Percentiles rank a stretch among this genome's conserved stretches.
phyloP scores from a whole-genome alignment of 331 rosid genomes.

The Quercus lobata region DNA sequence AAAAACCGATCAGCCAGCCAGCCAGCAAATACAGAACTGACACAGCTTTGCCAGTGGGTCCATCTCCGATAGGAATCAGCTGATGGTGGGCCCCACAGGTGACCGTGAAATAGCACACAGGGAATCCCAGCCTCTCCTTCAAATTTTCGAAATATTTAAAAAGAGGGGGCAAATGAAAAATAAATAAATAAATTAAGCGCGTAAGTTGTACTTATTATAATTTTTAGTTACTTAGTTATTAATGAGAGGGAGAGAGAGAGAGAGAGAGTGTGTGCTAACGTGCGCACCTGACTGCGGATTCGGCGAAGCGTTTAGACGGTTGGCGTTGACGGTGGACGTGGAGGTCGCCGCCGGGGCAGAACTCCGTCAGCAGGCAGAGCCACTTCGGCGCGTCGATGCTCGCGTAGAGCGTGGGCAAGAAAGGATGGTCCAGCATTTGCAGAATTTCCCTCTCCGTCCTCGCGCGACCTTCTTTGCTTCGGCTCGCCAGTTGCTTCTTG shows the following conservation, averaged over 20 bases:
- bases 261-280: not conserved
- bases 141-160: not conserved
- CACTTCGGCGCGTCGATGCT: slow-evolving; percentile 59
- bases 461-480: slow-evolving; percentile 81
- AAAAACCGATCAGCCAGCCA: too few relatives aligned
- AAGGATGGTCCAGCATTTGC: slow-evolving; percentile 66
- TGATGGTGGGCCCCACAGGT: slow-evolving; percentile 9
- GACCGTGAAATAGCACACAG: not conserved
- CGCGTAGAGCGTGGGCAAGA: slow-evolving; percentile 76
- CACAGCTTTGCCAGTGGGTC: too few relatives aligned
- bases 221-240: too few relatives aligned
- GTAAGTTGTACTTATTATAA: too few relatives aligned
- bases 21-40: too few relatives aligned
- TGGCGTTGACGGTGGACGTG: slow-evolving; percentile 86
- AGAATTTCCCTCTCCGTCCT: slow-evolving; percentile 74
- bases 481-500: slow-evolving; percentile 61
- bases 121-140: not conserved
- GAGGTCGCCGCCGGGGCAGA: slow-evolving; percentile 89
- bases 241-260: not conserved
- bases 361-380: slow-evolving; percentile 75
- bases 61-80: too few relatives aligned
- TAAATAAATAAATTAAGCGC: too few relatives aligned
- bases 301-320: slow-evolving; percentile 58
- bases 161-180: not conserved
- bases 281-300: slow-evolving; percentile 74